A percentile compares a stretch with the other conserved stretches of the same genome.
Evolutionary conservation across 192 early-diverging fungal species (phyloP).

Genomic region (Phycomyces nitens): DNA sequence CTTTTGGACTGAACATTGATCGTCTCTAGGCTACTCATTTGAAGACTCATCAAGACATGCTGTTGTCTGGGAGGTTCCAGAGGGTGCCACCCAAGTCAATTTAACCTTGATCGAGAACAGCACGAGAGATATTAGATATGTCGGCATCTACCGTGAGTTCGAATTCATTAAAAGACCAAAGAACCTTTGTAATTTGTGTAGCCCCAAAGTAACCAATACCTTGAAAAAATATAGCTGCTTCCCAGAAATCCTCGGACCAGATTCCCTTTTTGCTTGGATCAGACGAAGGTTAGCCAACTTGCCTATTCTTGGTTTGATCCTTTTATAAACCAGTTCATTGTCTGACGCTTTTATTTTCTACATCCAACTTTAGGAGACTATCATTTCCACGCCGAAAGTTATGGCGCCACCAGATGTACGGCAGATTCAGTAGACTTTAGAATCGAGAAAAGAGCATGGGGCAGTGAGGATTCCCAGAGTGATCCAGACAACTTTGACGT

Average conservation of each 20-base stretch:
- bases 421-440: conserved; percentile 16
- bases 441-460: conserved; percentile 2
- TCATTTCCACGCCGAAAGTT: conserved; percentile 11
- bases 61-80: conserved; percentile 2
- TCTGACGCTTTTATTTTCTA: not conserved
- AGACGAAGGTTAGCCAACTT: conserved; percentile 6
- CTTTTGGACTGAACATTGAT: too few species aligned
- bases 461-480: not conserved
- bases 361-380: conserved; percentile 12
- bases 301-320: too few species aligned
- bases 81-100: conserved; percentile 2
- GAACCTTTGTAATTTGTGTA: not conserved
- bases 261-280: conserved; percentile 2
- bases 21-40: conserved; percentile 1
- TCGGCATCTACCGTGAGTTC: conserved; percentile 16
- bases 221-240: too few species aligned
- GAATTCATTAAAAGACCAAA: not conserved
- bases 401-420: not conserved
- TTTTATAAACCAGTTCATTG: too few species aligned
- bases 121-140: not conserved
- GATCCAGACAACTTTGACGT: too few species aligned
- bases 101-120: conserved; percentile 17
- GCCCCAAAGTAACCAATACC: not conserved
- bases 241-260: not conserved
- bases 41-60: not conserved